Base-by-base conservation (phyloP, 2,329 filamentous ascomycete species). In the Penicillium sp. region DNA sequence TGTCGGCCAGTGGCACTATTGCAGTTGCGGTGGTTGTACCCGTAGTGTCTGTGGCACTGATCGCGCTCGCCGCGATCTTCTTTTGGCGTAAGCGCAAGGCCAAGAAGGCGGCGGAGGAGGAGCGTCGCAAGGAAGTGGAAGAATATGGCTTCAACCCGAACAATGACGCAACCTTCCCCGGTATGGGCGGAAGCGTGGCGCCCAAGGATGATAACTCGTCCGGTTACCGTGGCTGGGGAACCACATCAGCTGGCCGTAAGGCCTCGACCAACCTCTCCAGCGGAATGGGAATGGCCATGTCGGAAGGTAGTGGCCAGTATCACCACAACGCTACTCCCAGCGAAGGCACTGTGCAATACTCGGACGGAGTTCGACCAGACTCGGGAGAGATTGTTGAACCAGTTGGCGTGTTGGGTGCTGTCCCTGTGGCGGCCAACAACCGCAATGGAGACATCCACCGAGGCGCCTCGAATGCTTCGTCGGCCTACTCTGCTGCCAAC, bases 111-210 rank as follows among this genome's bases (percentile, higher is more conserved):
- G 90, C 89, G 14, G 91, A 95, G 70, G 95, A 97, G 72, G 86
- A 93, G 68, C 86, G 95, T 50, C 86, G 93, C 62, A 97, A 97
- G 78, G 95, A 99, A 76, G 92, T 97, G 11, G 93, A 98, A 73
- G 95, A 98, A 71, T 98, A 98, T 73, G 89, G 90, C 31, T 98
- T 93, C 80, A 98, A 98, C 74, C 95, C 95, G n/a, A 98, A 98
- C 76, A 88, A 92, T 58, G 93, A 97, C 71, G 91, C 93, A 0
- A 91, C 90, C 1, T 81, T 96, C 13, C 86, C 86, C 8, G 80
- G 82, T 10, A 79, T 84, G 26, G 49, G 11, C 9, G 74, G 70
- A 31, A 75, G 73, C 41, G 78, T 52, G 78, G 83, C 43, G 86
- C 86, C 65, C 87, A 90, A 96, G 70, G 90, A 91, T 61, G 83